These are phyloP conservation scores for Corchorus olitorius DNA, from an alignment of 345 rosid genomes.

Conservation along the genomic window DNA sequence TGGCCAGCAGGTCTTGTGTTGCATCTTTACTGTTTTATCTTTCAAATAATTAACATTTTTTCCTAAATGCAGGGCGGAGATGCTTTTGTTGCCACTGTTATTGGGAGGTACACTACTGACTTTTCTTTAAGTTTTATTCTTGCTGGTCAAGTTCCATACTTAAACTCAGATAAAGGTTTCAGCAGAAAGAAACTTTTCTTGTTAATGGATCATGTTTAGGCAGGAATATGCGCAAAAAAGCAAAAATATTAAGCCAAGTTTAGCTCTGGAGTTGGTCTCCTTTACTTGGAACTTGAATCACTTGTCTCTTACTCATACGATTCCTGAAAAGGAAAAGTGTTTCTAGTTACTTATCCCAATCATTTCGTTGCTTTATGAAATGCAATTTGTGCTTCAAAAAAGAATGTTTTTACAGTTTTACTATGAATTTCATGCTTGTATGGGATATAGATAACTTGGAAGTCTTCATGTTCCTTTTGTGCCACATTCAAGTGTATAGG, in stretches of 20 bases:
- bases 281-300: background rate
- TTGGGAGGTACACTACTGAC: constrained; percentile 38
- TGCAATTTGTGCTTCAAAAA: too few relatives aligned
- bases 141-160: background rate
- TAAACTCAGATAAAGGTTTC: background rate
- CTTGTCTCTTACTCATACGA: background rate
- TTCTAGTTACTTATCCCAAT: background rate
- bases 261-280: background rate
- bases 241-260: background rate
- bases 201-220: constrained; percentile 6
- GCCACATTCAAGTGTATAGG: too few relatives aligned
- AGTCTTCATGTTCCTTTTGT: background rate
- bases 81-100: constrained; percentile 28
- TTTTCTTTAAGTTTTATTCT: constrained; percentile 11
- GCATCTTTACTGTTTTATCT: background rate
- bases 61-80: constrained; percentile 37
- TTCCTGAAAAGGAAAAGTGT: too few relatives aligned
- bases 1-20: background rate
- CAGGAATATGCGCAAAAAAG: background rate
- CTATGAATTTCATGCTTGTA: background rate
- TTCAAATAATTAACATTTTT: background rate
- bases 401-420: background rate
- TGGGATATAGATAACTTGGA: background rate
- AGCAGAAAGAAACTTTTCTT: background rate
- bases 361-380: background rate